Percentiles rank a stretch among this genome's conserved stretches.
Conservation (phyloP, 2,329 filamentous ascomycete species). For the Neofusicoccum sp. region DNA sequence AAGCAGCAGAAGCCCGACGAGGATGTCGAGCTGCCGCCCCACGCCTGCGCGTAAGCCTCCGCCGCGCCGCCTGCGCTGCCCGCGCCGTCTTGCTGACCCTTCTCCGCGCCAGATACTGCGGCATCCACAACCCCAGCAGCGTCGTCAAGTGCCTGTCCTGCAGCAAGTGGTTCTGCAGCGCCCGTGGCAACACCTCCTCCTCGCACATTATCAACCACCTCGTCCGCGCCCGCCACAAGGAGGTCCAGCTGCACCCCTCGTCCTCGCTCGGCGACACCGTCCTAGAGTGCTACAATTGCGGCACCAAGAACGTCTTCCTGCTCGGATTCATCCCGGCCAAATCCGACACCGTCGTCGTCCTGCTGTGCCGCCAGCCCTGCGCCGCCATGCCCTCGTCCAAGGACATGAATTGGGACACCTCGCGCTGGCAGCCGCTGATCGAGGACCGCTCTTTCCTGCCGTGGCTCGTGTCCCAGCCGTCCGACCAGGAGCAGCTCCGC, state of each 20-base stretch:
- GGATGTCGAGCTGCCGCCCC: constrained; percentile 80
- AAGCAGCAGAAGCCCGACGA: constrained; percentile 64
- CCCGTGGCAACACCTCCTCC: constrained; percentile 92
- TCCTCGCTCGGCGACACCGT: constrained; percentile 94
- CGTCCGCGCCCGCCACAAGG: constrained; percentile 95
- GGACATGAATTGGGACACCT: constrained; percentile 99
- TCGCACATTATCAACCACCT: constrained; percentile 99
- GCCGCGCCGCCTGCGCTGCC: constrained; percentile 17
- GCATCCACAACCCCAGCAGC: constrained; percentile 91
- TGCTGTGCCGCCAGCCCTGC: constrained; percentile 95
- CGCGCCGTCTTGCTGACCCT: constrained; percentile 20
- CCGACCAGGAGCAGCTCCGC: constrained; percentile 93
- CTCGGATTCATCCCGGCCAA: constrained; percentile 98
- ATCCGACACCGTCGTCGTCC: constrained; percentile 95
- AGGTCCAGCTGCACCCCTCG: constrained; percentile 92
- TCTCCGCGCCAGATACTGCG: constrained; percentile 72
- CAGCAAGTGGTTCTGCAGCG: constrained; percentile 99
- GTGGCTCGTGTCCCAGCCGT: constrained; percentile 88
- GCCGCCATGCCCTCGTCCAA: constrained; percentile 94
- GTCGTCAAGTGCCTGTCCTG: constrained; percentile 96
- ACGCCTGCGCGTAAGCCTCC: constrained; percentile 81
- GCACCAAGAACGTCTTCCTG: constrained; percentile 98
- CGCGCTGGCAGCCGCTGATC: constrained; percentile 95
- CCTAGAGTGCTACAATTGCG: constrained; percentile 98
- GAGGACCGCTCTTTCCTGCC: constrained; percentile 93